Evolutionary conservation across 1,139 yeast genomes (phyloP), one percentile per base, ranked within the genome.

Genomic region (Suhomyces bolitotheri): DNA sequence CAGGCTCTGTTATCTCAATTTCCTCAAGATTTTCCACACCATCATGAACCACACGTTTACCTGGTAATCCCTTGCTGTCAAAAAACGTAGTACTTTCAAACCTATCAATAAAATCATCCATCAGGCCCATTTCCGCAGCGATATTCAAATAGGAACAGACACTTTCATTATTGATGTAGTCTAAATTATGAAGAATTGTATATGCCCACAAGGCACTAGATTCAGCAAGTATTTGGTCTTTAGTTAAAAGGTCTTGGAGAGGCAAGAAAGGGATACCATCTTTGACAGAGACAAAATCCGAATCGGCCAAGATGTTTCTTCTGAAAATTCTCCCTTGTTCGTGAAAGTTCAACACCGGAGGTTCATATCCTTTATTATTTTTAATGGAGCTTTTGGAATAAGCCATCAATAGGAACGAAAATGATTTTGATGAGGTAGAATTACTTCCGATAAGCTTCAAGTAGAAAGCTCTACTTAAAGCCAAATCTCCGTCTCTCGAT

Each of bases 161-260:
- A 7, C 73, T 58, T 16, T 66, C 63, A 1, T 53, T 51, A 32
- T 64, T 72, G 20, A 84, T 56, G 24, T 69, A 56, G 1, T 58
- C 50, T 0, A 78, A 80, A 31, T 64, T 58, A 27, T 58, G 53
- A 25, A 70, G 54, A 11, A 74, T 44, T 9, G 76, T 59, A 50
- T 73, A 82, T 3, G 74, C 74, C 81, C 94, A 79, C 9, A 90
- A 41, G 0, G 97, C 97, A 38, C 78, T 71, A 0, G 94, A 79
- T 59, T 90, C 97, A 0, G 84, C 81, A 33, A 85, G 42, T 1
- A 86, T 63, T 43, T 80, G 79, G 2, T 49, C 43, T 4, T 54
- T 47, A 5, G 64, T 58, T 1, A 56, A 49, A 9, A 82, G 56
- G 21, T 68, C 69, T 2, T 63, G 52, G 1, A 71, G 41, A 0